Evolutionary conservation across 352 stramenopile species (phyloP).

Genomic region (Globisporangium cystogenes): DNA sequence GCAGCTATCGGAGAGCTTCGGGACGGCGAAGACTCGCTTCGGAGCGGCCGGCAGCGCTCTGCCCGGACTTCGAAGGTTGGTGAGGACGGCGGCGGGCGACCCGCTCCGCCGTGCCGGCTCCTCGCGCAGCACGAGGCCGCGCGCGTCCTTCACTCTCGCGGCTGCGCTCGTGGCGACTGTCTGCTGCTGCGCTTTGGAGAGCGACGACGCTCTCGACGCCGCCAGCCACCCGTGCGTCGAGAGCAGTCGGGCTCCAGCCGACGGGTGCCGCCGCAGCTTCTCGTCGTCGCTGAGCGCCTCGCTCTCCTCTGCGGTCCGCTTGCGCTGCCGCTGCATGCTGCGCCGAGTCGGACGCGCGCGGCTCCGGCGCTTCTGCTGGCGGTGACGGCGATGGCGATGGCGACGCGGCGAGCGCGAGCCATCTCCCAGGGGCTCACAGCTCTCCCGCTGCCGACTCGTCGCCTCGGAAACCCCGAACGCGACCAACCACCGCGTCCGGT

Average conservation of each 20-base stretch:
- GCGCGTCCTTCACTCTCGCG: constrained; percentile 6
- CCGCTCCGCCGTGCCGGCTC: not conserved
- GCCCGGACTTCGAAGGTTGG: not conserved
- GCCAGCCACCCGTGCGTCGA: constrained; percentile 1
- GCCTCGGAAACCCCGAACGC: too few species aligned
- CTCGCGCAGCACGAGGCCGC: not conserved
- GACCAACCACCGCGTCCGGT: too few species aligned
- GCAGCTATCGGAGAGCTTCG: constrained; percentile 17
- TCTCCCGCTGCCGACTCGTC: not conserved
- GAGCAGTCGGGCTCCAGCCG: not conserved
- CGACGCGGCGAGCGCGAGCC: not conserved
- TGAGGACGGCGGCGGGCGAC: not conserved
- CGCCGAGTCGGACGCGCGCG: too few species aligned
- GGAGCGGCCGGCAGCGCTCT: not conserved
- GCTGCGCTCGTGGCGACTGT: not conserved
- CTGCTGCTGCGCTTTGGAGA: constrained; percentile 1
- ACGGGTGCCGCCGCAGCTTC: not conserved
- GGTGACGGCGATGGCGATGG: not conserved
- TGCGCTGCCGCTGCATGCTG: not conserved
- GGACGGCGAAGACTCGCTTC: constrained; percentile 21
- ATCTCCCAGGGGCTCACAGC: not conserved
- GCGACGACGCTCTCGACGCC: not conserved
- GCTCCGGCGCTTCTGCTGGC: not conserved
- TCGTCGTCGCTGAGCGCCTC: constrained; percentile 10
- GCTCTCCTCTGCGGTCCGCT: not conserved